phyloP scores from a whole-genome alignment of 2,329 filamentous ascomycete species.

The Trichoderma atrobrunneum region DNA sequence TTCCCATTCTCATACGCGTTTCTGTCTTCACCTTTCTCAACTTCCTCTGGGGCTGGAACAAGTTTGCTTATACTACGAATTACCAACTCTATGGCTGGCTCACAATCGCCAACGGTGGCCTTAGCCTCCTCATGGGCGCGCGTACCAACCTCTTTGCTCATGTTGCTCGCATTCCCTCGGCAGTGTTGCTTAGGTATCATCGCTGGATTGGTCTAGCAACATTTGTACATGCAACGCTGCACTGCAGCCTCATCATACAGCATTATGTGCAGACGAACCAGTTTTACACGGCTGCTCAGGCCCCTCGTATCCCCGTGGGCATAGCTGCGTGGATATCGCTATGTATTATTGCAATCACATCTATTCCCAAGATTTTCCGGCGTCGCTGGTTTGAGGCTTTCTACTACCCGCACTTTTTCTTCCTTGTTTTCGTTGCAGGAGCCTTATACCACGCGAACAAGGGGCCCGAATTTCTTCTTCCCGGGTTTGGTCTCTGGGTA shows the following conservation, averaged over 20 bases:
- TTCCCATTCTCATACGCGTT: constrained; percentile 23
- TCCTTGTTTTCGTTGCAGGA: not conserved
- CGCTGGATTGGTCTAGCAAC: not conserved
- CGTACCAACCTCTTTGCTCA: constrained; percentile 26
- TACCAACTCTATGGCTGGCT: constrained; percentile 31
- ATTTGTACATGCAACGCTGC: constrained; percentile 24
- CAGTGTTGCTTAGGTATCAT: not conserved
- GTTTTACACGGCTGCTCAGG: constrained; percentile 19
- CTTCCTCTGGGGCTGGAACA: constrained; percentile 25
- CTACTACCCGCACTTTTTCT: not conserved
- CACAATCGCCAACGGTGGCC: constrained; percentile 28
- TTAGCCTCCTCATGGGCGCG: constrained; percentile 25
- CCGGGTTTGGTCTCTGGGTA: not conserved
- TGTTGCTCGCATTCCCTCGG: not conserved
- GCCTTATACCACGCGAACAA: not conserved
- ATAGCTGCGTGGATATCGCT: constrained; percentile 25
- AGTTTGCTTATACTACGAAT: constrained; percentile 26
- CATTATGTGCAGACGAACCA: constrained; percentile 26
- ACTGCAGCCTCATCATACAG: constrained; percentile 24
- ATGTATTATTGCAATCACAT: constrained; percentile 24
- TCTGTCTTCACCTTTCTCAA: constrained; percentile 25
- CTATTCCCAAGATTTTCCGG: constrained; percentile 17
- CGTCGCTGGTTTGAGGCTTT: not conserved
- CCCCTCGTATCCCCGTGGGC: constrained; percentile 23
- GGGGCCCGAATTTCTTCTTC: not conserved